Conservation (phyloP, 257 asterid genomes). For the Forsythia suspensa region DNA sequence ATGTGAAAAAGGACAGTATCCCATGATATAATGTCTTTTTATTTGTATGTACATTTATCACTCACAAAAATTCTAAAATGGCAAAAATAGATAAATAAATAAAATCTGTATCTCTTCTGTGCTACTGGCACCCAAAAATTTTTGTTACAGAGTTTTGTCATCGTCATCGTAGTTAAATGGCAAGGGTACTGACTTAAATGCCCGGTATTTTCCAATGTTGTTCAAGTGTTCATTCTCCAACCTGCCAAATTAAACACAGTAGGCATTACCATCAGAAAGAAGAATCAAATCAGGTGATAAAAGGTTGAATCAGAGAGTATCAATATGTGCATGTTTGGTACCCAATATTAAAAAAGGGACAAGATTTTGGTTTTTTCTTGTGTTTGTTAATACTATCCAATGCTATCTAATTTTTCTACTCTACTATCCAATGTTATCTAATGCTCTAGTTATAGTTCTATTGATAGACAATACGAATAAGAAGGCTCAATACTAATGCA, state of each 20-base stretch:
- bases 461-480: too few species aligned
- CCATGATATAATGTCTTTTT: too few species aligned
- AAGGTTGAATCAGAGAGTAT: not conserved
- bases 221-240: constrained; percentile 84
- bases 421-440: too few species aligned
- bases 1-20: too few species aligned
- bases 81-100: too few species aligned
- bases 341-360: not conserved
- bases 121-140: not conserved
- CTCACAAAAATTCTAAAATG: too few species aligned
- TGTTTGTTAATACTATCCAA: too few species aligned
- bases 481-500: too few species aligned
- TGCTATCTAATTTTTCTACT: too few species aligned
- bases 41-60: too few species aligned
- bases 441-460: too few species aligned
- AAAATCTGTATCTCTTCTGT: not conserved
- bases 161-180: constrained; percentile 76
- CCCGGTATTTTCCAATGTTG: constrained; percentile 74
- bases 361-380: too few species aligned
- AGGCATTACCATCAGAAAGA: not conserved
- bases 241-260: constrained; percentile 33
- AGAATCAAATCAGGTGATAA: not conserved
- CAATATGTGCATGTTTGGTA: not conserved
- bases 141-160: not conserved
- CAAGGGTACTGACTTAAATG: constrained; percentile 68